phyloP scores from a whole-genome alignment of 169 alveolate species.

The Eimeria necatrix region DNA sequence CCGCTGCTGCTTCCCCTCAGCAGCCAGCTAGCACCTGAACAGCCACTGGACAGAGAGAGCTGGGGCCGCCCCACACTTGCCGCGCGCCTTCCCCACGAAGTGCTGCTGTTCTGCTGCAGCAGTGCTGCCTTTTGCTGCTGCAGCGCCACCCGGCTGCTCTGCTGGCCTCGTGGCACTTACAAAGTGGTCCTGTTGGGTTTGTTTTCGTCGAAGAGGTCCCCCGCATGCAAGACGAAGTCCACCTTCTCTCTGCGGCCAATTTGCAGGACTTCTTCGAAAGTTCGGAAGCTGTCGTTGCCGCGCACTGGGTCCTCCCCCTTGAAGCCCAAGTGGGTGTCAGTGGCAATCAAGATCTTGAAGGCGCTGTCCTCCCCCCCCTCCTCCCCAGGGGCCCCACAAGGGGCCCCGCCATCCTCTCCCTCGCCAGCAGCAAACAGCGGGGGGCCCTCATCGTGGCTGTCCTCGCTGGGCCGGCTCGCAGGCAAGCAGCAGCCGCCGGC shows the following conservation, averaged over 20 bases:
- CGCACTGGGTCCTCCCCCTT: conserved; percentile 90
- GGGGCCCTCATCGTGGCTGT: not conserved
- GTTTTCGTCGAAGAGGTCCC: conserved; percentile 96
- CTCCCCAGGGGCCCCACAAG: not conserved
- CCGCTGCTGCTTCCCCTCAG: too few relatives aligned
- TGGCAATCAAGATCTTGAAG: conserved; percentile 90
- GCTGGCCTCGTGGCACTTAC: conserved; percentile 66
- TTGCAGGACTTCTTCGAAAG: conserved; percentile 95
- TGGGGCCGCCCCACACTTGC: too few relatives aligned
- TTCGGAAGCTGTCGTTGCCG: conserved; percentile 94
- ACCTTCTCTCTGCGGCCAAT: conserved; percentile 88
- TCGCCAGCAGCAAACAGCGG: conserved; percentile 28
- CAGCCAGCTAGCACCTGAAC: too few relatives aligned
- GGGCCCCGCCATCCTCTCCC: conserved; percentile 30
- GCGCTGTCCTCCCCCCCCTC: not conserved
- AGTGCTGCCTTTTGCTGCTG: not conserved
- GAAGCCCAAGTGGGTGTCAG: conserved; percentile 97
- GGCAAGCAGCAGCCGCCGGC: not conserved
- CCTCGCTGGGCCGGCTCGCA: not conserved
- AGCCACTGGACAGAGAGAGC: too few relatives aligned
- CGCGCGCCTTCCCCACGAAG: too few relatives aligned
- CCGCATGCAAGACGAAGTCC: conserved; percentile 95
- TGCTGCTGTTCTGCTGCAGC: not conserved
- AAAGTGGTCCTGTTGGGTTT: conserved; percentile 94
- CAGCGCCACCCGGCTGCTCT: not conserved